A percentile compares a stretch with the other conserved stretches of the same genome.
These are phyloP conservation scores for Amanita inopinata DNA, from an alignment of 768 basidiomycete genomes.

Conservation along the genomic window DNA sequence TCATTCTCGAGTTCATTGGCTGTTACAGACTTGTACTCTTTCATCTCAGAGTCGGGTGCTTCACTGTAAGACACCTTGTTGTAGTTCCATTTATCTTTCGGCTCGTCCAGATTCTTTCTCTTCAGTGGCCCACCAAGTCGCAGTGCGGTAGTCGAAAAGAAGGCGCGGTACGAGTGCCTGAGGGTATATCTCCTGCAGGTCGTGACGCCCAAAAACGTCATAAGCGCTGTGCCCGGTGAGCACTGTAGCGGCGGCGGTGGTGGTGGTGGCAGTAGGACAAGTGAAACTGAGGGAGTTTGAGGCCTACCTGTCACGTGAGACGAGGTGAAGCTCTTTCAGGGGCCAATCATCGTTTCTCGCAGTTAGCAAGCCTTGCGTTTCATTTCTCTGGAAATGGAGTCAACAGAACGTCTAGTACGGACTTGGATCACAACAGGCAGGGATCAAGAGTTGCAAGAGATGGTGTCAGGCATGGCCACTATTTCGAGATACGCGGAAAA, in stretches of 20 bases:
- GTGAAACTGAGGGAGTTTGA: too few species aligned
- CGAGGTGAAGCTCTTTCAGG: too few species aligned
- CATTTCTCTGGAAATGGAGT: conserved; percentile 21
- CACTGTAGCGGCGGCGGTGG: too few species aligned
- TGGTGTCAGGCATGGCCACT: conserved; percentile 44
- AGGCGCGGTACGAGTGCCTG: conserved; percentile 3
- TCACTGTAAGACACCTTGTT: conserved; percentile 53
- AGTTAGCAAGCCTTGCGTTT: background rate
- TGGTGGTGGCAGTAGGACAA: too few species aligned
- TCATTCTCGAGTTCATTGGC: conserved; percentile 57
- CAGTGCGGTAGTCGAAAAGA: conserved; percentile 15
- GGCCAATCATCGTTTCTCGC: too few species aligned
- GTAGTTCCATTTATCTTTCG: conserved; percentile 69
- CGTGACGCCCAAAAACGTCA: conserved; percentile 25
- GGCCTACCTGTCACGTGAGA: too few species aligned
- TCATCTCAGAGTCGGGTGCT: conserved; percentile 31
- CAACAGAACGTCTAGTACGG: conserved; percentile 41
- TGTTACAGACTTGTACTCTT: conserved; percentile 46
- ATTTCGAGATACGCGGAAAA: conserved; percentile 7
- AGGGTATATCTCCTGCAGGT: conserved; percentile 21
- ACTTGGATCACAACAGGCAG: conserved; percentile 65
- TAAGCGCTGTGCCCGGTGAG: conserved; percentile 16
- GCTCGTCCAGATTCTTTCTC: conserved; percentile 17
- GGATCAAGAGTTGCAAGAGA: conserved; percentile 48
- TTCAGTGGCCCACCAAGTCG: conserved; percentile 11